phyloP scores from a whole-genome alignment of 2,329 filamentous ascomycete species.

The Cladosporium sphaerospermum region DNA sequence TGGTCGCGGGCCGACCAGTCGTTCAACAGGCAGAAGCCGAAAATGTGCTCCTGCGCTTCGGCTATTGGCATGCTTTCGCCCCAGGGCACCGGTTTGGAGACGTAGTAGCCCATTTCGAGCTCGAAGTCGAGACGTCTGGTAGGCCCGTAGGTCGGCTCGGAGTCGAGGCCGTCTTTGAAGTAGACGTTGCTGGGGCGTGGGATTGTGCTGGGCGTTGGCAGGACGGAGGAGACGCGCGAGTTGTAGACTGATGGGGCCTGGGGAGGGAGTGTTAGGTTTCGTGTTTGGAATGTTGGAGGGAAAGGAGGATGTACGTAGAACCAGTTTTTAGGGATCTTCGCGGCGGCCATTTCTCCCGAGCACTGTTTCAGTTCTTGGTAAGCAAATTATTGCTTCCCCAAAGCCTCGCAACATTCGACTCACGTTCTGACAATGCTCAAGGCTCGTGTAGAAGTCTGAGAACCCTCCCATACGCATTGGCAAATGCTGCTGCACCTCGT shows the following conservation, averaged over 20 bases:
- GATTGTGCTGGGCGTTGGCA: conserved; percentile 28
- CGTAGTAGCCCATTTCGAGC: conserved; percentile 43
- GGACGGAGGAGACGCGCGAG: conserved; percentile 31
- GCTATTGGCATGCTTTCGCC: conserved; percentile 36
- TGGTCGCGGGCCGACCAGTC: conserved; percentile 47
- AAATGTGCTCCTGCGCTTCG: conserved; percentile 49
- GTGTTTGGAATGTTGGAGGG: background rate
- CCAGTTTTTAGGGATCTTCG: conserved; percentile 21
- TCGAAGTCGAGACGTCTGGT: conserved; percentile 43
- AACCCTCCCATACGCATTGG: conserved; percentile 53
- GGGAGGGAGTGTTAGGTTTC: conserved; percentile 23
- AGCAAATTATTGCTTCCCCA: conserved; percentile 23
- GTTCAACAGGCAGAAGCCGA: conserved; percentile 57
- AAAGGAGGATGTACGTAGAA: background rate
- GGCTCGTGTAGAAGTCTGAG: conserved; percentile 52
- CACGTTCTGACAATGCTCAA: conserved; percentile 47
- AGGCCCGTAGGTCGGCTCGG: conserved; percentile 37
- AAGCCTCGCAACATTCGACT: conserved; percentile 26
- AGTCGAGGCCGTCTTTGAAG: conserved; percentile 22
- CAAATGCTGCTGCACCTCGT: conserved; percentile 45
- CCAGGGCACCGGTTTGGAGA: conserved; percentile 36
- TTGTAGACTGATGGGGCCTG: conserved; percentile 34
- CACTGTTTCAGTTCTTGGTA: conserved; percentile 14
- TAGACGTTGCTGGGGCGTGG: conserved; percentile 44
- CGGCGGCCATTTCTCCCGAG: conserved; percentile 39